These are phyloP conservation scores for Sarocladium brachiariae DNA, from an alignment of 2,329 filamentous ascomycete species.

Conservation along the genomic window DNA sequence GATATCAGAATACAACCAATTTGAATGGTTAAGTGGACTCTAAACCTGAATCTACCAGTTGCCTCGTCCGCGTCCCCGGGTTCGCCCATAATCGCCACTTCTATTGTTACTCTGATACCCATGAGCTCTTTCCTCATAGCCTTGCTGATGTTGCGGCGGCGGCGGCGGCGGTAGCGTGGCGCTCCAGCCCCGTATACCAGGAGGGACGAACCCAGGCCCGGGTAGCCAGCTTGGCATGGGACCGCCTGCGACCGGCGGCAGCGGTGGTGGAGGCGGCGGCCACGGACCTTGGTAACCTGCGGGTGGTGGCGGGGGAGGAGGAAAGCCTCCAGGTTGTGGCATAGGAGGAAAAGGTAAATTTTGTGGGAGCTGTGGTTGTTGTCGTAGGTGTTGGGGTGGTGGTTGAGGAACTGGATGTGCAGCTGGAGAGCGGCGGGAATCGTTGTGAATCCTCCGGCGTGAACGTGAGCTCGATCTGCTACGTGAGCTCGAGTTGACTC, in stretches of 20 bases:
- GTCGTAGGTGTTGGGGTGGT: slow-evolving; percentile 17
- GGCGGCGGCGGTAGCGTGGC: slow-evolving; percentile 14
- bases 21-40: background rate
- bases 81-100: slow-evolving; percentile 23
- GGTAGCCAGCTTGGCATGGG: slow-evolving; percentile 15
- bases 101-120: slow-evolving; percentile 14
- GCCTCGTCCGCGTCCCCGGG: slow-evolving; percentile 22
- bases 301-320: slow-evolving; percentile 29
- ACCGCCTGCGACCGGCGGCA: slow-evolving; percentile 16
- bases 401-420: slow-evolving; percentile 7
- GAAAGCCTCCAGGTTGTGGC: slow-evolving; percentile 21
- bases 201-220: slow-evolving; percentile 9
- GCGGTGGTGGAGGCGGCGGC: slow-evolving; percentile 32
- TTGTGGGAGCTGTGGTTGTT: slow-evolving; percentile 18
- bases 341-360: slow-evolving; percentile 16
- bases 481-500: slow-evolving; percentile 11
- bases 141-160: slow-evolving; percentile 13
- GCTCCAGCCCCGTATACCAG: slow-evolving; percentile 12
- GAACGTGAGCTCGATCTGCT: slow-evolving; percentile 12
- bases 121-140: background rate
- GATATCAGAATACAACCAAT: background rate
- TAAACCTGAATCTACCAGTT: slow-evolving; percentile 9
- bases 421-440: slow-evolving; percentile 1
- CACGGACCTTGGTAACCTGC: slow-evolving; percentile 34
- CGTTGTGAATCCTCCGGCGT: slow-evolving; percentile 9